Evolutionary conservation across 441 rosid species (phyloP).

Genomic region (Croton laevigatus): DNA sequence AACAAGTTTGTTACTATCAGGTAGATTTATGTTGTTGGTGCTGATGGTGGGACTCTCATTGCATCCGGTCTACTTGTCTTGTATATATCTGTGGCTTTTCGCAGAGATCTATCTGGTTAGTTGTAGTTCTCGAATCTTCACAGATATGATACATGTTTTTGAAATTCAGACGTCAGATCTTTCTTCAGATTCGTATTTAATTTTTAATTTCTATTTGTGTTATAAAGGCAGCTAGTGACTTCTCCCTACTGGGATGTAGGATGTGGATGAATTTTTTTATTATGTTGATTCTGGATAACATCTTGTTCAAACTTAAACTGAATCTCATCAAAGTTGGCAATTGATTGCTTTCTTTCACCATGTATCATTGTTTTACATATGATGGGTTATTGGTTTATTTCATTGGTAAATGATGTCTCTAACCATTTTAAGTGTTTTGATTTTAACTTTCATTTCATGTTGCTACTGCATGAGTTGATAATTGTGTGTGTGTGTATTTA

Average conservation of each 20-base stretch:
- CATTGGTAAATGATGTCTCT: constrained; percentile 7
- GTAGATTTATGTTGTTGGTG: constrained; percentile 38
- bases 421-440: constrained; percentile 6
- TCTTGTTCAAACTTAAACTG: constrained; percentile 11
- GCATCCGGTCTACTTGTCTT: constrained; percentile 39
- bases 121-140: constrained; percentile 41
- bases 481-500: neutral
- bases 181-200: constrained; percentile 24
- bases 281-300: constrained; percentile 24
- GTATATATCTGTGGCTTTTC: constrained; percentile 41
- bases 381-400: neutral
- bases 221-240: constrained; percentile 29
- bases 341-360: neutral
- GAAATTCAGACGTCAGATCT: constrained; percentile 26
- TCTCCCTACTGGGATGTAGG: constrained; percentile 31
- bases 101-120: constrained; percentile 39
- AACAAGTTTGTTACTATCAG: constrained; percentile 99
- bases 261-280: constrained; percentile 36
- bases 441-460: neutral
- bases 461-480: neutral
- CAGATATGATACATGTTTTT: constrained; percentile 35
- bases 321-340: constrained; percentile 23
- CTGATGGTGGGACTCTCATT: constrained; percentile 22
- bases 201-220: constrained; percentile 32
- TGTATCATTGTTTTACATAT: neutral